Percentiles rank a stretch among this genome's conserved stretches.
These are phyloP conservation scores for Martiniozyma asiatica DNA, from an alignment of 1,139 yeast genomes.

Conservation along the genomic window DNA sequence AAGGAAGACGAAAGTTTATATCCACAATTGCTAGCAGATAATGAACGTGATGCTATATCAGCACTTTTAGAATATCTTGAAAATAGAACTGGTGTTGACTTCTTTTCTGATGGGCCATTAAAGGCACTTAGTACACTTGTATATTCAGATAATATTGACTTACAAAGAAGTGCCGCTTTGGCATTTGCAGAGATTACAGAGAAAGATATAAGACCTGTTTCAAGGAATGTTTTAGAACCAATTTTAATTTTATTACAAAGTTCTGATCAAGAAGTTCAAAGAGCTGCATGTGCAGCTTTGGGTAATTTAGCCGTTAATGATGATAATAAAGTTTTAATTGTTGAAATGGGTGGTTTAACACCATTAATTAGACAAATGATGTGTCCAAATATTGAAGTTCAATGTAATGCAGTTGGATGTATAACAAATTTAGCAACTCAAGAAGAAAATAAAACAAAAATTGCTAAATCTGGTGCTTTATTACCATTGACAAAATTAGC, in stretches of 20 bases:
- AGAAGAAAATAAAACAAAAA: constrained; percentile 90
- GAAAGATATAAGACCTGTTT: constrained; percentile 84
- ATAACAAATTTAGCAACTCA: constrained; percentile 97
- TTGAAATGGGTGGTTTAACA: constrained; percentile 95
- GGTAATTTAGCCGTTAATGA: constrained; percentile 96
- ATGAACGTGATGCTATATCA: constrained; percentile 92
- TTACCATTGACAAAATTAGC: constrained; percentile 91
- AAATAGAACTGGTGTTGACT: constrained; percentile 77
- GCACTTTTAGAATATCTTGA: constrained; percentile 81
- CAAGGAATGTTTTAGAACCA: constrained; percentile 86
- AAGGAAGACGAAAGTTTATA: constrained; percentile 35
- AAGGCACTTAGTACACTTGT: constrained; percentile 87
- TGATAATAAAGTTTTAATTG: constrained; percentile 84
- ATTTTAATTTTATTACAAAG: constrained; percentile 77
- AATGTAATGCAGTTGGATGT: constrained; percentile 98
- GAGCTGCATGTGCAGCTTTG: constrained; percentile 97
- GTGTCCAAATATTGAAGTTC: constrained; percentile 94
- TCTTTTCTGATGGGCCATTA: constrained; percentile 82
- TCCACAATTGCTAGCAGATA: constrained; percentile 87
- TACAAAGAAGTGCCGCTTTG: constrained; percentile 93
- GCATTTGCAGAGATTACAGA: constrained; percentile 99
- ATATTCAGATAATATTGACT: constrained; percentile 85
- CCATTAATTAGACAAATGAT: constrained; percentile 96
- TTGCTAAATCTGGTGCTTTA: constrained; percentile 94
- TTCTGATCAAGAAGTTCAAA: constrained; percentile 85